Evolutionary conservation across 2,329 filamentous ascomycete genomes (phyloP).

Genomic region (Colletotrichum salicis): DNA sequence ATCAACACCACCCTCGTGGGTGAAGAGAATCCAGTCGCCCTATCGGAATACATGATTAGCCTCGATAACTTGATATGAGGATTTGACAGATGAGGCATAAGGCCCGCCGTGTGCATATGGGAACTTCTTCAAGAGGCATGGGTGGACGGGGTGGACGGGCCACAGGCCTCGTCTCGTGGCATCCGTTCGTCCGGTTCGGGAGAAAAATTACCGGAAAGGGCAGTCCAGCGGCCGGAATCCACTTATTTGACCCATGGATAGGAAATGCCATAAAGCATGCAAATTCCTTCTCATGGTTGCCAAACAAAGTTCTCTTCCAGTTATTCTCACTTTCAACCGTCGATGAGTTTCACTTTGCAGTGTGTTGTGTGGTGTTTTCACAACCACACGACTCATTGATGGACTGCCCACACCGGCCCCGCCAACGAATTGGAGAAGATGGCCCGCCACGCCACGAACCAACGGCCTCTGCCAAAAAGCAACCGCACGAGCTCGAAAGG

Average conservation of each 20-base stretch:
- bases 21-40: slow-evolving; percentile 99
- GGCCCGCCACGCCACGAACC: slow-evolving; percentile 1
- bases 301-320: slow-evolving; percentile 23
- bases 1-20: slow-evolving; percentile 99
- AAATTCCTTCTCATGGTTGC: slow-evolving; percentile 26
- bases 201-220: slow-evolving; percentile 40
- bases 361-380: slow-evolving; percentile 11
- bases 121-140: slow-evolving; percentile 18
- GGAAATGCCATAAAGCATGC: slow-evolving; percentile 34
- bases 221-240: slow-evolving; percentile 33
- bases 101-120: slow-evolving; percentile 16
- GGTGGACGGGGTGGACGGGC: slow-evolving; percentile 26
- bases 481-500: slow-evolving; percentile 5
- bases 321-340: background rate
- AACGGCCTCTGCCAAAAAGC: background rate
- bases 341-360: slow-evolving; percentile 20
- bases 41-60: slow-evolving; percentile 50
- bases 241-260: slow-evolving; percentile 35
- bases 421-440: slow-evolving; percentile 15
- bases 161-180: slow-evolving; percentile 44
- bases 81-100: background rate
- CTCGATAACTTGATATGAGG: background rate
- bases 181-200: slow-evolving; percentile 52
- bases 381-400: slow-evolving; percentile 23
- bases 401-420: slow-evolving; percentile 22